phyloP scores from a whole-genome alignment of 176 grass and related monocot genomes.

The Triticum aestivum region DNA sequence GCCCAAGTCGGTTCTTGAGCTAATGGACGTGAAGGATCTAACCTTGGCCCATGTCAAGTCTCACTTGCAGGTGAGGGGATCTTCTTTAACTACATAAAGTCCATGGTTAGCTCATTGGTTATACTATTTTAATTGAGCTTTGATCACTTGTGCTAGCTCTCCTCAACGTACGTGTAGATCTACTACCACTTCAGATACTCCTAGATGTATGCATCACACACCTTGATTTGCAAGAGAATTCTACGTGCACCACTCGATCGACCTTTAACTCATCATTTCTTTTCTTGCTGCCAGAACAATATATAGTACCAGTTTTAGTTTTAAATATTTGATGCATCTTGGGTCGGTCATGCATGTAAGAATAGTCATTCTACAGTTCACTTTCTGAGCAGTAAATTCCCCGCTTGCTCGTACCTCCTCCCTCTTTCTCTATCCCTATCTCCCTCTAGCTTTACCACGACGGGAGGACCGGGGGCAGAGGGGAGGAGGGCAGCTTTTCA shows the following conservation, averaged over 20 bases:
- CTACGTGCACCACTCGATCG: no score
- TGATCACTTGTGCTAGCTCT: neutral
- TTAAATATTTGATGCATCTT: no score
- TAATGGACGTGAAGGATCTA: slow-evolving; percentile 98
- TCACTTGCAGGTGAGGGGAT: slow-evolving; percentile 77
- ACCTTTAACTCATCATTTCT: neutral
- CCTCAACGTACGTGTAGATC: slow-evolving; percentile 7
- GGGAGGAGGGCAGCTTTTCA: slow-evolving; percentile 29
- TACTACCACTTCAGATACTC: neutral
- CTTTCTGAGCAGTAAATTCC: slow-evolving; percentile 38
- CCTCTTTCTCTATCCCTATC: neutral
- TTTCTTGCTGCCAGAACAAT: neutral
- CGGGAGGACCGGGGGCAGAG: neutral
- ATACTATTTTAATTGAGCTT: neutral
- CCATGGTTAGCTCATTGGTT: neutral
- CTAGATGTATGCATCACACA: no score
- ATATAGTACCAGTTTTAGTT: no score
- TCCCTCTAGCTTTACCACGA: slow-evolving; percentile 20
- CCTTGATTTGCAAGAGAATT: slow-evolving; percentile 17
- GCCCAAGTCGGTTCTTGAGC: slow-evolving; percentile 96
- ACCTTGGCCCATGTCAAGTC: slow-evolving; percentile 98
- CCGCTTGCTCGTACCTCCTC: neutral
- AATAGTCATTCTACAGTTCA: slow-evolving; percentile 26
- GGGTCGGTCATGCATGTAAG: slow-evolving; percentile 32
- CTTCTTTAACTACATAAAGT: neutral